Evolutionary conservation across 352 stramenopile species (phyloP), one percentile per base, ranked within the genome.

Genomic region (Elongisporangium anandrum): DNA sequence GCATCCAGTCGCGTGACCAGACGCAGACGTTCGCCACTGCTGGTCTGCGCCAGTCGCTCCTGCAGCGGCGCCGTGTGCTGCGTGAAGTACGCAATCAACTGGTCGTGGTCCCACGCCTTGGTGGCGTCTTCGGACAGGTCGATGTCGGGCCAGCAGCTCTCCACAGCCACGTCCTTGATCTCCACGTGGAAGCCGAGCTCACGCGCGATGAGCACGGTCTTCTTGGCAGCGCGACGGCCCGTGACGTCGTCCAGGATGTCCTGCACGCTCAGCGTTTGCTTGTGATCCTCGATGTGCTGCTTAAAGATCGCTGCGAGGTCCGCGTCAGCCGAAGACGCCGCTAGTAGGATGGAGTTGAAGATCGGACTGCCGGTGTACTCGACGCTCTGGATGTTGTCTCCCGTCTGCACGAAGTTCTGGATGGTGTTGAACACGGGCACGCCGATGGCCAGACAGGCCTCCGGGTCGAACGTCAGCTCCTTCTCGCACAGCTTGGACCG

Each of bases 401-500:
- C 96, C 7, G 89, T 96, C 61, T 96, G 90, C 12, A 98, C 75
- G 21, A 99, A 87, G 64, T 94, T 94, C 55, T 96, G 88, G 16
- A 98, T 75, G 47, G 95, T 98, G 66, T 79, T 92, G 61, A 97
- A 90, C 24, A 99, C 84, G 20, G 94, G 95, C 7, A 99, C 80
- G 38, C 84, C 92, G 60, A 92, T 89, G 13, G 82, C 76, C 16
- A 94, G 58, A 45, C 77, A 92, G 8, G 76, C 90, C 79, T 85
- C 91, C 69, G 67, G 76, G 61, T 94, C 85, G 54, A 98, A 94
- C 8, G 80, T 96, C 15, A 96, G 79, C 72, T 98, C 89, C 59
- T 89, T 85, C 51, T 91, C 67, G 64, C 87, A 86, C 17, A 88
- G 66, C 34, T 81, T 75, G 49, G 75, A 65, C 26, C 77, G 80